Base-by-base conservation (phyloP, 495 filamentous ascomycete species). In the Sabuloglossum arenarium region DNA sequence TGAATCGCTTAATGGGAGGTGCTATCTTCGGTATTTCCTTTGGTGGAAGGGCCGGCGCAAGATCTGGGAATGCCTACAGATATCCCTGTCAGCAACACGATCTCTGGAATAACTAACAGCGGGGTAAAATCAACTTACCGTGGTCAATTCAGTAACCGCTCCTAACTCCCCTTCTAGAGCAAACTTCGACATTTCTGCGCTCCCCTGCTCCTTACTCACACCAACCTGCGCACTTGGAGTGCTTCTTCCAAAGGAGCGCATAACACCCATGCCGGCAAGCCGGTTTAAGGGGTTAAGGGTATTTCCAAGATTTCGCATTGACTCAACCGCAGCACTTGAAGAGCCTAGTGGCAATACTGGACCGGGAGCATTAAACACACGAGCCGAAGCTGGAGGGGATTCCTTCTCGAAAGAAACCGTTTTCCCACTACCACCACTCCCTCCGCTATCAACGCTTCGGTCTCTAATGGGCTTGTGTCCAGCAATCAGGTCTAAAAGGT, bases 201-300 rank as follows among this genome's bases (percentile, higher is more conserved):
- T 27, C 16, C 27, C 54, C 24, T 19, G 53, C 14, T 27, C 52
- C 29, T 63, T 45, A 34, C 60, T n/a, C 10, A 62, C 61, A 16
- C 62, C 43, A 49, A 69, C 61, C 19, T 65, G 62, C 16, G 60
- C 61, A 47, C 64, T 70, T 6, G 74, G 69, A 3, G 65, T 59
- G n/a, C 57, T 69, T 42, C 88, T 76, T 2, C 86, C 86, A 60
- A 94, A 94, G 10, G 78, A 82, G 39, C 82, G 75, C 61, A 90
- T 79, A 60, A 81, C 71, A 50, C 71, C 70, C 69, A 89, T 81
- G 21, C 82, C 76, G 9, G 73, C 63, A 31, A 94, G 77, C 51
- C 86, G 76, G 46, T 81, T 87, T 60, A 96, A 78, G 0, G 88
- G 88, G 59, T 94, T 94, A 12, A 94, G 69, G 1, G 84, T 80